A percentile compares a stretch with the other conserved stretches of the same genome.
These are phyloP conservation scores for Fomitopsis schrenkii DNA, from an alignment of 1,284 basidiomycete genomes.

Conservation along the genomic window DNA sequence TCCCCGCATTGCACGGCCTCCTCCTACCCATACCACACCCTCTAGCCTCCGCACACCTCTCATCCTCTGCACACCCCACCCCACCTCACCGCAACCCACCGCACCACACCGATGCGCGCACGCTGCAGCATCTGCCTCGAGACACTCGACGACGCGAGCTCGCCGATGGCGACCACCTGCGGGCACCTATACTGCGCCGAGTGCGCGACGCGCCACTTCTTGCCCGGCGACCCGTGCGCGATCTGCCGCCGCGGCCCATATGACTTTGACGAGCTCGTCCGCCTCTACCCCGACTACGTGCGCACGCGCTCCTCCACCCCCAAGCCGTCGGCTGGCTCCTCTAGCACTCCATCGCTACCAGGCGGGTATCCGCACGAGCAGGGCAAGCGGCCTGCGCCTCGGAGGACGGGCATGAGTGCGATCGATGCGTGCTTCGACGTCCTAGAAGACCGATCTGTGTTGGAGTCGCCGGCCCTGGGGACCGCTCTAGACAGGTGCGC, in stretches of 20 bases:
- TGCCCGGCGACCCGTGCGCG: constrained; percentile 5
- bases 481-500: neutral
- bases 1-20: too few species aligned
- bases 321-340: neutral
- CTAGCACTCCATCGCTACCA: neutral
- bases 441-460: neutral
- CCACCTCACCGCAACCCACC: neutral
- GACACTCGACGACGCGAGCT: neutral
- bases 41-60: neutral
- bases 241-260: constrained; percentile 7
- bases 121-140: constrained; percentile 14
- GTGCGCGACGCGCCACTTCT: constrained; percentile 14
- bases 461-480: neutral
- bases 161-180: constrained; percentile 11
- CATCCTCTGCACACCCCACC: neutral
- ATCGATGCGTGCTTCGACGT: neutral
- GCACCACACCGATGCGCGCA: neutral
- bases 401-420: neutral
- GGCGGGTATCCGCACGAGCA: neutral
- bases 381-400: neutral
- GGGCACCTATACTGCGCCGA: constrained; percentile 17
- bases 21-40: too few species aligned
- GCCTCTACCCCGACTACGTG: constrained; percentile 6
- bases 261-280: constrained; percentile 7
- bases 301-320: neutral